Evolutionary conservation across 1,284 basidiomycete species (phyloP).

Genomic region (Afroboletus lepidellus): DNA sequence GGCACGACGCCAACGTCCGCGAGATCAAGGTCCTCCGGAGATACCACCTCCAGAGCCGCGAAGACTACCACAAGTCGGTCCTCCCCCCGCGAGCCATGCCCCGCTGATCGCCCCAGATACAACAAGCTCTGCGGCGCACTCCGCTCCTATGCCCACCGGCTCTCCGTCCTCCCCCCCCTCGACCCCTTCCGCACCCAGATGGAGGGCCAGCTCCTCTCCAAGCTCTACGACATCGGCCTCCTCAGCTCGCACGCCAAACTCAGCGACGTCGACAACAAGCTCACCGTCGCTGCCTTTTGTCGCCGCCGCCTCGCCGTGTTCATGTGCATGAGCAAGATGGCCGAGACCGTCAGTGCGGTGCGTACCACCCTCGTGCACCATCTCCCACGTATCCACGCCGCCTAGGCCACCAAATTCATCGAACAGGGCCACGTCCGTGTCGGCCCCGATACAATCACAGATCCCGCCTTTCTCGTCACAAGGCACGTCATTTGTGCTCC

Average conservation of each 20-base stretch:
- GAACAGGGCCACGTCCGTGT: slow-evolving; percentile 98
- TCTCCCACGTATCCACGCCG: slow-evolving; percentile 1
- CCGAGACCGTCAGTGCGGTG: slow-evolving; percentile 92
- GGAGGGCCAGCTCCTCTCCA: slow-evolving; percentile 87
- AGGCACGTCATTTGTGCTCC: slow-evolving; percentile 44
- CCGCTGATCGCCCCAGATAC: slow-evolving; percentile 56
- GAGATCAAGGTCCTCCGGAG: slow-evolving; percentile 95
- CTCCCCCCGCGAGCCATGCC: slow-evolving; percentile 8
- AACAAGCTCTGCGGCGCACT: slow-evolving; percentile 93
- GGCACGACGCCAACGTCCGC: slow-evolving; percentile 88
- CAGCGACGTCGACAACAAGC: slow-evolving; percentile 90
- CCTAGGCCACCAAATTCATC: slow-evolving; percentile 91
- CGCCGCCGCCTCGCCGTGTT: slow-evolving; percentile 90
- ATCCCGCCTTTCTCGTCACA: slow-evolving; percentile 96
- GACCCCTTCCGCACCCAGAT: slow-evolving; percentile 88
- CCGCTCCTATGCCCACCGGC: slow-evolving; percentile 81
- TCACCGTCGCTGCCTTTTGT: slow-evolving; percentile 95
- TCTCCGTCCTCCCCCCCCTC: slow-evolving; percentile 85
- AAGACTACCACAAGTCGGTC: slow-evolving; percentile 90
- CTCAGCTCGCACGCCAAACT: slow-evolving; percentile 80
- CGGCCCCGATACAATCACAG: slow-evolving; percentile 93
- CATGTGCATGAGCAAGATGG: slow-evolving; percentile 92
- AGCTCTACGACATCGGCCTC: slow-evolving; percentile 97
- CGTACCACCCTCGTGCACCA: slow-evolving; percentile 34
- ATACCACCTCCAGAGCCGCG: slow-evolving; percentile 92